Evolutionary conservation across 148 eudicot genomes (phyloP).

Genomic region (Drosera capensis): DNA sequence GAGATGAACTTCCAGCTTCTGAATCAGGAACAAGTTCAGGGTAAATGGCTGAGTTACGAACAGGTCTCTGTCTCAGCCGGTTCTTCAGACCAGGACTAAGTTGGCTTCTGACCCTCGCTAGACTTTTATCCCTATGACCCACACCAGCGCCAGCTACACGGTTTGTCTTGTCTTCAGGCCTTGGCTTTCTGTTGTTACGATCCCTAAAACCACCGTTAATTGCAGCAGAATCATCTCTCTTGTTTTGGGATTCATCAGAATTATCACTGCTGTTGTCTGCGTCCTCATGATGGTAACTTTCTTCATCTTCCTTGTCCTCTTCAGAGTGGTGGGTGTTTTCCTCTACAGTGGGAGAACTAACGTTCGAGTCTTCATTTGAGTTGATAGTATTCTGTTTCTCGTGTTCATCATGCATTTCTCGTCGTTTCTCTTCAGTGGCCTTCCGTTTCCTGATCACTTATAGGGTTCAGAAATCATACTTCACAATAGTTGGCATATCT

Average conservation of each 20-base stretch:
- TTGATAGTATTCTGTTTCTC: slow-evolving; percentile 8
- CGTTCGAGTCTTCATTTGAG: slow-evolving; percentile 12
- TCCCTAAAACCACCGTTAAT: slow-evolving; percentile 11
- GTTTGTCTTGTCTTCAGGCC: slow-evolving; percentile 7
- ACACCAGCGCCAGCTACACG: slow-evolving; percentile 1
- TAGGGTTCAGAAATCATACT: too few relatives aligned
- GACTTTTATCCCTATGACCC: slow-evolving; percentile 19
- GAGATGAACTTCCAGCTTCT: slow-evolving; percentile 30
- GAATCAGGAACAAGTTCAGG: slow-evolving; percentile 37
- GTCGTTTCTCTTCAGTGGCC: slow-evolving; percentile 16
- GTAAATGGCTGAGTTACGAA: slow-evolving; percentile 37
- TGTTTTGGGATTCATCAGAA: slow-evolving; percentile 7
- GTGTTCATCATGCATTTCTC: slow-evolving; percentile 9
- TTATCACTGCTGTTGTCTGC: slow-evolving; percentile 8
- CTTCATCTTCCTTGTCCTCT: slow-evolving; percentile 17
- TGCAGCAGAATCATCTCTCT: slow-evolving; percentile 7
- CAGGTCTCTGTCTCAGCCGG: slow-evolving; percentile 50
- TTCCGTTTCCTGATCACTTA: slow-evolving; percentile 66
- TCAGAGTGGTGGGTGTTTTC: slow-evolving; percentile 9
- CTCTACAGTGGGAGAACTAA: slow-evolving; percentile 10
- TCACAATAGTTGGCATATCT: too few relatives aligned
- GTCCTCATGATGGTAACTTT: slow-evolving; percentile 10
- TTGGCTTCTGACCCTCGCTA: slow-evolving; percentile 19
- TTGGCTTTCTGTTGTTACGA: slow-evolving; percentile 1
- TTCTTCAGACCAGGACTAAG: slow-evolving; percentile 35